phyloP scores from a whole-genome alignment of 345 rosid species.

The Moricandia arvensis region DNA sequence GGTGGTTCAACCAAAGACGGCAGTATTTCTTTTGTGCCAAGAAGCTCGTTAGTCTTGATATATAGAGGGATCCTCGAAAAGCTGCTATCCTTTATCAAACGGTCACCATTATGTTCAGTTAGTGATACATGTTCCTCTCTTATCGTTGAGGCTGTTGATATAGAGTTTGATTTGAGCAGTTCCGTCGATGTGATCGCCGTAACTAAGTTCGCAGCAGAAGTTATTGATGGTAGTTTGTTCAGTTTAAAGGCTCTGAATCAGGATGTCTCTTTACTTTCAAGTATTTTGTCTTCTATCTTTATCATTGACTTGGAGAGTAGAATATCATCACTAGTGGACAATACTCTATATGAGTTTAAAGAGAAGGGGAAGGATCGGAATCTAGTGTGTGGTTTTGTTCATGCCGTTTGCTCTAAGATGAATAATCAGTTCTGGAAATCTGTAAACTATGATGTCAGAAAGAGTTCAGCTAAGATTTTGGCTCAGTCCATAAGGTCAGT shows the following conservation, averaged over 20 bases:
- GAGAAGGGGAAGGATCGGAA: conserved; percentile 41
- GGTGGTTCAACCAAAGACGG: conserved; percentile 62
- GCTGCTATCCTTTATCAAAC: conserved; percentile 51
- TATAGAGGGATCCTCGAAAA: conserved; percentile 49
- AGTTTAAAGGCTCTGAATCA: conserved; percentile 53
- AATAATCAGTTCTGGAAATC: conserved; percentile 53
- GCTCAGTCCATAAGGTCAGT: conserved; percentile 53
- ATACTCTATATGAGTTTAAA: conserved; percentile 26
- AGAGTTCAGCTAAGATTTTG: conserved; percentile 53
- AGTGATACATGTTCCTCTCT: conserved; percentile 51
- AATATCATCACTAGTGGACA: conserved; percentile 41
- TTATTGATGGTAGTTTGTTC: conserved; percentile 63
- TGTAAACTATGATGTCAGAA: conserved; percentile 44
- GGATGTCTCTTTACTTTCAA: conserved; percentile 53
- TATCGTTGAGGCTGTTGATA: conserved; percentile 36
- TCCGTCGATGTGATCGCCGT: conserved; percentile 37
- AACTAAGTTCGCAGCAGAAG: conserved; percentile 62
- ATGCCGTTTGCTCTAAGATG: conserved; percentile 46
- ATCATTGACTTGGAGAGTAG: conserved; percentile 67
- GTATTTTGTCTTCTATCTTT: conserved; percentile 57
- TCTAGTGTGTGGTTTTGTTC: conserved; percentile 44
- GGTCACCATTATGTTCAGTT: conserved; percentile 61
- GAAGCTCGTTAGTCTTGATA: conserved; percentile 50
- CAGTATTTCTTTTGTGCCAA: conserved; percentile 55
- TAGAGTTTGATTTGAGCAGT: conserved; percentile 32